Evolutionary conservation across 2,329 filamentous ascomycete species (phyloP), one percentile per base, ranked within the genome.

Genomic region (Calonectria ilicicola): DNA sequence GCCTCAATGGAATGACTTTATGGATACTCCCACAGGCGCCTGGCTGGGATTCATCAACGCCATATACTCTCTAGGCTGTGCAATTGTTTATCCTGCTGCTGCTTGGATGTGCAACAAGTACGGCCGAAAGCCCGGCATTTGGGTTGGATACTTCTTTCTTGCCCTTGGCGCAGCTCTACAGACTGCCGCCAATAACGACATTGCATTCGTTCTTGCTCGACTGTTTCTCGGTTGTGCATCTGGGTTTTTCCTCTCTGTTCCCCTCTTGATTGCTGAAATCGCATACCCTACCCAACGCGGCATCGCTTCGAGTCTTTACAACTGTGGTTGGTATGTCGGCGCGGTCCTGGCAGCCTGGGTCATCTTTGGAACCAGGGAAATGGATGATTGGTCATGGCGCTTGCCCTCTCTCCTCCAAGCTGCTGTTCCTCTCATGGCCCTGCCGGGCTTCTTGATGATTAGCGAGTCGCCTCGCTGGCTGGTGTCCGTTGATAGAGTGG

Each of bases 291-390:
- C 79, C 1, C 80, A 83, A 51, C 77, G 82, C n/a, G 79, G 77
- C 3, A 77, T 79, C 17, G 60, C 79, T 9, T 80, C 80, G 6
- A 75, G 78, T 42, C 74, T 83, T 3, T 73, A 71, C 46, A 73
- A 73, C 44, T 71, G 64, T 9, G 74, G 35, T 3, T 89, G 86
- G 81, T 88, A 87, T 72, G 80, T 89, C 27, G 82, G 82, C 2
- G 77, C 81, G 2, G 80, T 81, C 19, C 47, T 81, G 1, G 81
- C 81, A 1, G 79, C 78, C 1, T 82, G 81, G 77, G 71, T 74
- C 0, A 81, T 78, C 0, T 82, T 77, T 40, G 81, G 79, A 9
- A 82, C 80, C 1, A 74, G 78, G 5, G 69, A 77, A 29, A 77
- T 77, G 46, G 72, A 72, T n/a, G 65, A 64, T 10, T 80, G 79